Conservation (phyloP, 1,139 yeast species). For the Saccharomycopsis hybrid region DNA sequence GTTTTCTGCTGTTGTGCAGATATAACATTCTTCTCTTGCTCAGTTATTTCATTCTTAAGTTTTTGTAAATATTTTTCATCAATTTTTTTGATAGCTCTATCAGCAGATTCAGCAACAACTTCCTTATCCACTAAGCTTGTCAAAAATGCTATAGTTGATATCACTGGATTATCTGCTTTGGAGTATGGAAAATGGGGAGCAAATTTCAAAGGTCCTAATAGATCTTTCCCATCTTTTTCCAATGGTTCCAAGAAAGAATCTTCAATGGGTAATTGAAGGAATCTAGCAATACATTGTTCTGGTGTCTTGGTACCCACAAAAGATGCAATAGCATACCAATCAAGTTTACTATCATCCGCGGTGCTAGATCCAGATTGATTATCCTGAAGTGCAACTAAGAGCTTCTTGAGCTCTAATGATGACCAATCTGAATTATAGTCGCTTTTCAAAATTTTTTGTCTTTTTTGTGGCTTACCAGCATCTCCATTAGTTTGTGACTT, state of each 20-base stretch:
- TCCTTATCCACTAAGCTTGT: constrained; percentile 84
- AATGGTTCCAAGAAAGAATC: constrained; percentile 55
- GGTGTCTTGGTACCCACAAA: constrained; percentile 63
- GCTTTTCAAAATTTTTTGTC: constrained; percentile 34
- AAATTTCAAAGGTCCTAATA: constrained; percentile 70
- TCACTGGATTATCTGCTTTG: constrained; percentile 84
- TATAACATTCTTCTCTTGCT: too few species aligned
- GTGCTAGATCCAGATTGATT: too few species aligned
- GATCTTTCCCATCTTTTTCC: constrained; percentile 37
- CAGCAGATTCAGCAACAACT: constrained; percentile 77
- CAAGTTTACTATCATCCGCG: constrained; percentile 6
- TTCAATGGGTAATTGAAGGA: constrained; percentile 76
- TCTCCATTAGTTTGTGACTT: neutral
- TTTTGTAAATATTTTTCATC: constrained; percentile 42
- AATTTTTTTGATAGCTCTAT: constrained; percentile 51
- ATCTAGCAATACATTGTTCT: constrained; percentile 74
- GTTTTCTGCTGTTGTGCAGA: too few species aligned
- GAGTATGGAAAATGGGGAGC: constrained; percentile 81
- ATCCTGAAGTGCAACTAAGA: constrained; percentile 58
- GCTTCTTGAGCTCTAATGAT: constrained; percentile 47
- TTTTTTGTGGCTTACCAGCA: constrained; percentile 34
- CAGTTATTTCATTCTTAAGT: constrained; percentile 30
- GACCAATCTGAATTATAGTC: constrained; percentile 52
- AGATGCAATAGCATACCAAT: constrained; percentile 68
- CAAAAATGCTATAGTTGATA: constrained; percentile 83